phyloP scores from a whole-genome alignment of 2,329 filamentous ascomycete genomes.

The Volutella citrinella region DNA sequence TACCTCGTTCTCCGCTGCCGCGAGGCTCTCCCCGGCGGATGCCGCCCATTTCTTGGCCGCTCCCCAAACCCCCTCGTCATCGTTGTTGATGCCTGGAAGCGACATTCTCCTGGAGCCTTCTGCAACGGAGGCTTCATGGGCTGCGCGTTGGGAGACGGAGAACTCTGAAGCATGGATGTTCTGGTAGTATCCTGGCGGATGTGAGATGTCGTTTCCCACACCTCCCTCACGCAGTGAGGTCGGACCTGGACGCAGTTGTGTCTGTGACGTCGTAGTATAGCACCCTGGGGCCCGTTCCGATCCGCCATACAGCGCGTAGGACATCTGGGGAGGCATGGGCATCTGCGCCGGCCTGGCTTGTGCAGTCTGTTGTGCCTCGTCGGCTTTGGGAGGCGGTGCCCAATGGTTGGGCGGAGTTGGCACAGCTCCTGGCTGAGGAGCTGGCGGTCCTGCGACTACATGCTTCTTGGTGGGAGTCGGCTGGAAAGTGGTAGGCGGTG shows the following conservation, averaged over 20 bases:
- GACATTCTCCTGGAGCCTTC: slow-evolving; percentile 11
- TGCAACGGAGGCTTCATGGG: slow-evolving; percentile 33
- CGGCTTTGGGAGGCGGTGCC: slow-evolving; percentile 51
- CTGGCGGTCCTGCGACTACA: slow-evolving; percentile 40
- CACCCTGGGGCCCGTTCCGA: slow-evolving; percentile 43
- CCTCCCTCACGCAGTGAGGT: slow-evolving; percentile 24
- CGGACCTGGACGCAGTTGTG: slow-evolving; percentile 17
- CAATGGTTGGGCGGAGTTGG: slow-evolving; percentile 41
- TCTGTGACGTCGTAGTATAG: slow-evolving; percentile 37
- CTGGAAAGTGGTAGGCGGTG: slow-evolving; percentile 32
- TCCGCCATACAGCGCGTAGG: slow-evolving; percentile 44
- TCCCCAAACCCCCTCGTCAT: slow-evolving; percentile 50
- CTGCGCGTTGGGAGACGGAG: slow-evolving; percentile 43
- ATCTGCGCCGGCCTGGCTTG: slow-evolving; percentile 36
- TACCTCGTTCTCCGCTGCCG: slow-evolving; percentile 57
- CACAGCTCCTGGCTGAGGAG: slow-evolving; percentile 56
- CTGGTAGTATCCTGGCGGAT: slow-evolving; percentile 57
- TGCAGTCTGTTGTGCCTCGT: slow-evolving; percentile 39
- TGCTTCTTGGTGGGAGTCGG: slow-evolving; percentile 42
- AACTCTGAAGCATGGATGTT: slow-evolving; percentile 52
- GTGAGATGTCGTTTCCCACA: slow-evolving; percentile 32
- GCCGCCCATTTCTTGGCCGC: slow-evolving; percentile 56
- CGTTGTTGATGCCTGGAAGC: slow-evolving; percentile 22
- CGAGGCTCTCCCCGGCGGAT: slow-evolving; percentile 55
- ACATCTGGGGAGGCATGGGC: slow-evolving; percentile 46